A percentile compares a stretch with the other conserved stretches of the same genome.
Evolutionary conservation across 2,329 filamentous ascomycete genomes (phyloP).

Genomic region (Calonectria crousiana): DNA sequence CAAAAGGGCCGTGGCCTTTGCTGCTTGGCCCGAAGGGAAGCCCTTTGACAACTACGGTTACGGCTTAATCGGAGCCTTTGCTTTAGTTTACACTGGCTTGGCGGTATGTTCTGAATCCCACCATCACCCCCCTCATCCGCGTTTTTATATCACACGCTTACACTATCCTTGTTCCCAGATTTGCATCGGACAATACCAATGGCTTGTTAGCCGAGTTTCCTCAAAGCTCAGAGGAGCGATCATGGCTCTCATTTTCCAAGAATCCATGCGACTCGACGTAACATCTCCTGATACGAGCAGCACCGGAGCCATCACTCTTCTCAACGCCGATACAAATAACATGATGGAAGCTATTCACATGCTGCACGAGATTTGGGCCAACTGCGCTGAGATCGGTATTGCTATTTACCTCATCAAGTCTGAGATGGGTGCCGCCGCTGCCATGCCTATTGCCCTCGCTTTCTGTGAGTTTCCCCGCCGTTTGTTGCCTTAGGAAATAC

Average conservation of each 20-base stretch:
- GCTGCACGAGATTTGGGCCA: conserved; percentile 40
- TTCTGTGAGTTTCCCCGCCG: conserved; percentile 53
- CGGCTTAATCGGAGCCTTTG: conserved; percentile 45
- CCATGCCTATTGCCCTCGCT: conserved; percentile 58
- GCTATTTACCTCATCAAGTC: conserved; percentile 44
- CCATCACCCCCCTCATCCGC: neutral
- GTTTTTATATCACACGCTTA: neutral
- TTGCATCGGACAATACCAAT: conserved; percentile 39
- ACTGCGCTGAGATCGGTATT: conserved; percentile 41
- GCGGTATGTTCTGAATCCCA: conserved; percentile 29
- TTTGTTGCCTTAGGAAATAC: neutral
- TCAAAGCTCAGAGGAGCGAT: conserved; percentile 44
- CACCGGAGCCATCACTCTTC: conserved; percentile 41
- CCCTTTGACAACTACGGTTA: conserved; percentile 39
- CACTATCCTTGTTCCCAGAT: conserved; percentile 22
- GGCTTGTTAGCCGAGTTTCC: conserved; percentile 38
- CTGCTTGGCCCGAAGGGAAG: conserved; percentile 31
- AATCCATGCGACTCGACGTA: conserved; percentile 36
- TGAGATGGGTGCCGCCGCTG: conserved; percentile 56
- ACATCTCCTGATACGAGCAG: conserved; percentile 34
- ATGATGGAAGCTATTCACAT: conserved; percentile 37
- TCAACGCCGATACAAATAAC: conserved; percentile 44
- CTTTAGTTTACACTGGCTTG: conserved; percentile 42
- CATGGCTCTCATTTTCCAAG: conserved; percentile 42
- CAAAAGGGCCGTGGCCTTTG: conserved; percentile 34